Evolutionary conservation across 805 yeast species (phyloP), one percentile per base, ranked within the genome.

Genomic region (Yarrowia sp.): DNA sequence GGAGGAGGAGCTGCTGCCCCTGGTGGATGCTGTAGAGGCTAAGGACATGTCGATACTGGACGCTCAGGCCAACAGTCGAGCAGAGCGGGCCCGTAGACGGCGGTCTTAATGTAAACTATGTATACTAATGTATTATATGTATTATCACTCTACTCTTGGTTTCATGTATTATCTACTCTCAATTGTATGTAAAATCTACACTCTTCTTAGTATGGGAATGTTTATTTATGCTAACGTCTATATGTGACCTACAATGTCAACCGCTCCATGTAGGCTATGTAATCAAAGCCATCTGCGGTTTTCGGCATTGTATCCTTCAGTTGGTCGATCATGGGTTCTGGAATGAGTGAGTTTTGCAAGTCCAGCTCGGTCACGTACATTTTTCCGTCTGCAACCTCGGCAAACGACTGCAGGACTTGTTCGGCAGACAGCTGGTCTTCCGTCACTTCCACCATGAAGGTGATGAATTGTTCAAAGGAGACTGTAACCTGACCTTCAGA

Each of bases 371-470:
- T 76, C n/a, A 83, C 73, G 70, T 75, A 75, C 38, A 75, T 75
- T 67, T 79, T 81, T 14, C 83, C 83, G 36, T 76, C 74, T 22
- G 83, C 79, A 35, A 82, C 74, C 52, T 81, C 81, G 49, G 77
- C 73, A 72, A 83, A 82, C 40, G 82, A 70, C 72, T 78, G 74
- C 70, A 73, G 72, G 48, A 82, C 79, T 70, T 80, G 82, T 68
- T 75, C 79, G 8, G 79, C 73, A 8, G 78, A 74, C 52, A 76
- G 76, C 58, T 80, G 80, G 45, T 80, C 81, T 64, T 82, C 81
- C 0, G 81, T 76, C 35, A 80, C 77, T 55, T 78, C 77, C 11
- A 79, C 79, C 76, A 82, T 73, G 67, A 78, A 79, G 45, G 73
- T 72, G 56, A 79, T 80, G 59, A 74, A 77, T 69, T 74, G 77